Conservation (phyloP, 495 filamentous ascomycete genomes). For the Neurospora sp. region DNA sequence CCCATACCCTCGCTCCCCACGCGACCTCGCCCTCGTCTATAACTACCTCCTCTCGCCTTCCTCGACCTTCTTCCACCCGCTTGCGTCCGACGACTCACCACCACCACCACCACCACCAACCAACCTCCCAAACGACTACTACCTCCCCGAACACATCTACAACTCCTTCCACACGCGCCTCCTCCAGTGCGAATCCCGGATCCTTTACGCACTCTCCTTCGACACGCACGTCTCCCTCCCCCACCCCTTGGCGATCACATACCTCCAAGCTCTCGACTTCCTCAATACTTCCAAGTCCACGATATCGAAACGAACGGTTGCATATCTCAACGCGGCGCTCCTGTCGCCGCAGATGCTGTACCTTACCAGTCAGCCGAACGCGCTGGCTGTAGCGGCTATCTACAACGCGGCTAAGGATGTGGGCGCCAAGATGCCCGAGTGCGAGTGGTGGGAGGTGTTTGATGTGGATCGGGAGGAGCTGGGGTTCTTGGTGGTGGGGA, state of each 20-base stretch:
- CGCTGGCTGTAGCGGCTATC: conserved; percentile 76
- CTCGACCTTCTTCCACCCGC: conserved; percentile 48
- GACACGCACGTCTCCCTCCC: conserved; percentile 75
- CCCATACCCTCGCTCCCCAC: conserved; percentile 59
- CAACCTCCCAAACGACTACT: conserved; percentile 49
- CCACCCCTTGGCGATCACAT: conserved; percentile 82
- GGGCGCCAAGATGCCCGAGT: conserved; percentile 63
- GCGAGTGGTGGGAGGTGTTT: conserved; percentile 96
- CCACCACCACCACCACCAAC: conserved; percentile 8
- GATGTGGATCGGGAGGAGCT: conserved; percentile 95
- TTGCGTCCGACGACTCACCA: conserved; percentile 14
- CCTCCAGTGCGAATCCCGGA: conserved; percentile 58
- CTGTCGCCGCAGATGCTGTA: conserved; percentile 84
- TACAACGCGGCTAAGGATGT: conserved; percentile 80
- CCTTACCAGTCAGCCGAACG: conserved; percentile 79
- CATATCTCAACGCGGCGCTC: conserved; percentile 72
- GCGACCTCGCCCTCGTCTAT: conserved; percentile 76
- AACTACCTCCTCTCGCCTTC: conserved; percentile 62
- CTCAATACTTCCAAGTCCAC: conserved; percentile 17
- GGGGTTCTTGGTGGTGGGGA: conserved; percentile 81
- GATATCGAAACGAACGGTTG: conserved; percentile 54
- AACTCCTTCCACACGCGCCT: conserved; percentile 49
- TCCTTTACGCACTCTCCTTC: conserved; percentile 69
- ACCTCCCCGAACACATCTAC: conserved; percentile 65
- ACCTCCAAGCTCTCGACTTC: conserved; percentile 78